Base-by-base conservation (phyloP, 352 stramenopile genomes). In the Albugo candida region DNA sequence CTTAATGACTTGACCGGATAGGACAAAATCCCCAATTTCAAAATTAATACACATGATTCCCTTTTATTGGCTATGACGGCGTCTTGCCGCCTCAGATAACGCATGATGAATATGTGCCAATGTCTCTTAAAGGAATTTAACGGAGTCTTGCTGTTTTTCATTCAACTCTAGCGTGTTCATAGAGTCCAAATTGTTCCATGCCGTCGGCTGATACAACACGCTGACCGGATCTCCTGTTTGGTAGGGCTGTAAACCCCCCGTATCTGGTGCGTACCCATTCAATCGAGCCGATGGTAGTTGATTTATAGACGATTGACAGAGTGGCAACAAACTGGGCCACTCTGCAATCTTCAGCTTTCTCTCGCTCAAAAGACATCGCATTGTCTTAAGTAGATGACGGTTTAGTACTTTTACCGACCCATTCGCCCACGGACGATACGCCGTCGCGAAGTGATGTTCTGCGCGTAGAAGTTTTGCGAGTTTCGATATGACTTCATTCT, bases 401-500 rank as follows among this genome's bases (percentile, higher is more conserved):
- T 53, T 53, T 0, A 53, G 39, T 16, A 53, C 48, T 27, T 53
- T 36, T 6, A 53, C 24, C 16, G 48, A 52, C n/a, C 48, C 47
- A 48, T 52, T 52, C 3, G 47, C 20, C 47, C 47, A 52, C 18
- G 47, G 47, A 16, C 16, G 16, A 17, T 41, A 27, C 4, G 47
- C 36, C 12, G 47, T 52, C 36, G 18, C 48, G 47, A 52, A 38
- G 11, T 52, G 47, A 11, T 52, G 47, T 38, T 52, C 18, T 14
- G 48, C 38, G 13, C 38, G 41, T 3, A 54, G 36, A n/a, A 37
- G 12, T n/a, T 54, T 36, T 20, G 48, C 4, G n/a, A 54, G 4
- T 45, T 54, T 39, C 41, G 39, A n/a, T 10, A 48, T 21, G 18
- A 48, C 43, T 52, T 54, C 40, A 31, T 52, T 54, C n/a, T 54